Evolutionary conservation across 345 rosid species (phyloP).

Genomic region (Geranium rotundifolium): DNA sequence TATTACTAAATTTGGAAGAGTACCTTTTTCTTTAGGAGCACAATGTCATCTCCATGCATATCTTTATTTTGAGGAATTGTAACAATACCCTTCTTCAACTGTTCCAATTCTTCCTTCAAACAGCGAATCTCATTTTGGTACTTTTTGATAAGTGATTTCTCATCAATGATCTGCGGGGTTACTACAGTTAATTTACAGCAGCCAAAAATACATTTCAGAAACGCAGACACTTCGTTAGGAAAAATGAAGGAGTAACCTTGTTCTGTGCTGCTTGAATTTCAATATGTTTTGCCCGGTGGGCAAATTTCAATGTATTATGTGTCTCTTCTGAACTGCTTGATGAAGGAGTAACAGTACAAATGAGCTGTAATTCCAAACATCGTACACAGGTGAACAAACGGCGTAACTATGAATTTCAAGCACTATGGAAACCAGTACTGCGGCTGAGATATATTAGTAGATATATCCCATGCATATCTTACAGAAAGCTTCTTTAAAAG

Average conservation of each 20-base stretch:
- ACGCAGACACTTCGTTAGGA: background rate
- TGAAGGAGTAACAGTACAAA: constrained; percentile 96
- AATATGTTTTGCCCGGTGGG: constrained; percentile 97
- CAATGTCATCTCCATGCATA: constrained; percentile 61
- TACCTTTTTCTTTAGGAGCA: constrained; percentile 90
- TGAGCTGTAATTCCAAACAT: constrained; percentile 53
- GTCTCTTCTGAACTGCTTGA: constrained; percentile 96
- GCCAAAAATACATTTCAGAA: background rate
- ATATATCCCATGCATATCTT: constrained; percentile 10
- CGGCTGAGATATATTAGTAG: background rate
- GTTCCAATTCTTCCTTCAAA: constrained; percentile 91
- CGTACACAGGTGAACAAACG: background rate
- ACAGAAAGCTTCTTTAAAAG: constrained; percentile 4
- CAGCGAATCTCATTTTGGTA: constrained; percentile 87
- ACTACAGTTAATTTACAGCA: background rate
- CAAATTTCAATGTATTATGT: constrained; percentile 94
- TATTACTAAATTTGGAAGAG: background rate
- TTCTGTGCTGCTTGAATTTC: constrained; percentile 93
- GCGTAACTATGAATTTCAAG: background rate
- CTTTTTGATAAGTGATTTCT: constrained; percentile 95
- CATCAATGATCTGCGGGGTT: constrained; percentile 73
- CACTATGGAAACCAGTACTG: background rate
- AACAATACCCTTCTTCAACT: constrained; percentile 68
- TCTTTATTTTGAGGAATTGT: constrained; percentile 61
- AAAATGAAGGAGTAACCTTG: constrained; percentile 37